Base-by-base conservation (phyloP, 2,329 filamentous ascomycete genomes). In the Botrytis squamosa region DNA sequence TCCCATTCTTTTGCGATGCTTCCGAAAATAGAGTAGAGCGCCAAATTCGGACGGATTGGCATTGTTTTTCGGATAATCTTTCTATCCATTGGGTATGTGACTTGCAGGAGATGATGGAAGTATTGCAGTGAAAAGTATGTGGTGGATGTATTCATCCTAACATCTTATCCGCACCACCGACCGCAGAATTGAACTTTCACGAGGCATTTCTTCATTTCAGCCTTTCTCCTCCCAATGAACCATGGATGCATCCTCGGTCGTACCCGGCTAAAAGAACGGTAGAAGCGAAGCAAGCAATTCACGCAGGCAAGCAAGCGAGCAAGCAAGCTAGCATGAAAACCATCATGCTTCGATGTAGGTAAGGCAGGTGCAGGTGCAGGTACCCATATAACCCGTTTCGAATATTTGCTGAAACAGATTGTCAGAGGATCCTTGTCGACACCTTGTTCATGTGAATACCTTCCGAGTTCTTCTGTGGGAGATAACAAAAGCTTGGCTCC, bases 351-450 rank as follows among this genome's bases (percentile, higher is more conserved):
- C 46, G 33, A 52, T 66, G n/a, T 57, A 66, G 49, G 60, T 18
- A 66, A 36, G 42, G 44, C 46, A 55, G 46, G 36, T 63, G 52
- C 63, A 46, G n/a, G 63, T 65, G 70, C 60, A 71, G 60, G 46
- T 71, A 71, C 70, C 70, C 70, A 71, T 71, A 71, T 33, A 66
- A n/a, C 46, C 59, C 62, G 60, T 66, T 71, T 71, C 70, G 70
- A 71, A 71, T 71, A 63, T 20, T 57, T 66, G 70, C 46, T 71
- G 70, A 71, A 71, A 71, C 70, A 6, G 20, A 57, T 52, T 44
- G 60, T 40, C 25, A 22, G n/a, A 52, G 60, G 5, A 66, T 44
- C 36, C 60, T 57, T 71, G 69, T 33, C 29, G 44, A 44, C 42
- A n/a, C 40, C 55, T 49, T 49, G 40, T 36, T 46, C 42, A 70